Evolutionary conservation across 257 asterid genomes (phyloP), one percentile per base, ranked within the genome.

Genomic region (Ilex aquifolium): DNA sequence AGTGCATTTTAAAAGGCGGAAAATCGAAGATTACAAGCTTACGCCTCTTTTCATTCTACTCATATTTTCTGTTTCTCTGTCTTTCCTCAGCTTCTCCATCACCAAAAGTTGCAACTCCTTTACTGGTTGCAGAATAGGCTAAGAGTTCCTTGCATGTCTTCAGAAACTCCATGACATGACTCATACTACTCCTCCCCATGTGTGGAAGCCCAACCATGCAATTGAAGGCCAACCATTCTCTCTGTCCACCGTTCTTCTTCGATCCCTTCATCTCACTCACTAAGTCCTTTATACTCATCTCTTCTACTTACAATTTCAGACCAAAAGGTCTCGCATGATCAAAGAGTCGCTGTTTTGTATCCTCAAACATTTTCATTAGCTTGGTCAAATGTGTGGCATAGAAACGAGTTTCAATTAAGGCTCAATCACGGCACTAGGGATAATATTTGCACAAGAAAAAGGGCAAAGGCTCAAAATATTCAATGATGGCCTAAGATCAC

Each of bases 161-260:
- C 0, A 87, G 72, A 65, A 90, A 90, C 65, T 65, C 74, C 2
- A 54, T 36, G 16, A 74, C 87, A 2, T 59, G 64, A 29, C 50
- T 62, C 69, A 84, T 78, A 5, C 69, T 42, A 13, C 77, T 73
- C 60, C 81, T 70, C 9, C 76, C 86, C 95, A 85, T 87, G 61
- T 87, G 95, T 13, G 92, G 95, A 32, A 85, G 83, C 17, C 80
- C 81, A 29, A 67, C 73, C 95, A 83, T 85, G 72, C 91, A 81
- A 61, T 85, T 90, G 76, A 87, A 87, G 48, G 72, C 90, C 51
- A 80, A 16, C 86, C 88, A 85, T 31, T 84, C 85, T 44, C 69
- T 71, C 8, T 65, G 51, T 50, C 51, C 63, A 2, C 72, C 78
- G n/a, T n/a, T n/a, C n/a, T n/a, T n/a, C 69, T 72, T 74, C 71